A percentile compares a stretch with the other conserved stretches of the same genome.
Evolutionary conservation across 257 asterid genomes (phyloP).

Genomic region (Thymus mandschuricus): DNA sequence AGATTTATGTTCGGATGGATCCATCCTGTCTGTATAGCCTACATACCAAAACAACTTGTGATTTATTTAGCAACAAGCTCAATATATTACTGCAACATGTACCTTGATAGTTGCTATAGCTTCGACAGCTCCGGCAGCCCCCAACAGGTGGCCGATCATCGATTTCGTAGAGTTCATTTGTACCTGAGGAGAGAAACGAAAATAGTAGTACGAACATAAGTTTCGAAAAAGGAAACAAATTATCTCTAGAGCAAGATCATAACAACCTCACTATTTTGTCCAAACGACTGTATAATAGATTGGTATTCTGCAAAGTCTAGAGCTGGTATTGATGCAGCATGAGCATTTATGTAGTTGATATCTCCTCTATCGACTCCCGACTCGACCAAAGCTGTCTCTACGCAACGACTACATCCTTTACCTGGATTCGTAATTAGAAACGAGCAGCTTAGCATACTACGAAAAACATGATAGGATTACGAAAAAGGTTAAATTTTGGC

Average conservation of each 20-base stretch:
- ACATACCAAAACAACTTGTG: neutral
- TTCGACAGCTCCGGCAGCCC: constrained; percentile 60
- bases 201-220: neutral
- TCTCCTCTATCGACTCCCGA: constrained; percentile 47
- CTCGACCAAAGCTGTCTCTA: constrained; percentile 46
- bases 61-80: too few species aligned
- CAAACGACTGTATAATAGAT: constrained; percentile 43
- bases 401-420: constrained; percentile 41
- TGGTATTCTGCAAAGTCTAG: constrained; percentile 47
- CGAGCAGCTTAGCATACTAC: neutral
- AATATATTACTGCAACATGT: neutral
- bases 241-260: neutral
- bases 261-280: constrained; percentile 45
- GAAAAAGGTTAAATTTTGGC: too few species aligned
- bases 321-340: constrained; percentile 48
- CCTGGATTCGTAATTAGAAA: constrained; percentile 28
- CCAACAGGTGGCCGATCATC: constrained; percentile 55
- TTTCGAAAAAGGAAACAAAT: neutral
- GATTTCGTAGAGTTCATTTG: constrained; percentile 53
- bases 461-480: too few species aligned
- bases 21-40: constrained; percentile 60
- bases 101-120: constrained; percentile 58
- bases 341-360: constrained; percentile 55
- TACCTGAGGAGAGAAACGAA: constrained; percentile 31
- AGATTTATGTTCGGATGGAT: constrained; percentile 60